Base-by-base conservation (phyloP, 2,329 filamentous ascomycete species). In the Davidsoniella neocaledoniae region DNA sequence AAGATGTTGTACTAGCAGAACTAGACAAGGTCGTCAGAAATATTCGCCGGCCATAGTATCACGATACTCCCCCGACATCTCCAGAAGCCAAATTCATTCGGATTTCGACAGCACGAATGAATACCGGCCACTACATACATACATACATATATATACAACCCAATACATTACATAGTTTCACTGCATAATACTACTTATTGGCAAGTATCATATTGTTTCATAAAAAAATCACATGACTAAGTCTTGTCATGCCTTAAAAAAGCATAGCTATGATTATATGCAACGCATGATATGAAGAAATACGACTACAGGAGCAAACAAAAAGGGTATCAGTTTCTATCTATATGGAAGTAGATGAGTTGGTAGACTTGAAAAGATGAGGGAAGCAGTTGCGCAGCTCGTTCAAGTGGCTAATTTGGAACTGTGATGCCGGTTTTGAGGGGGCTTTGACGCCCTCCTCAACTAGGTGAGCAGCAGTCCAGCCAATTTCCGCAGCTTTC, bases 391-490 rank as follows among this genome's bases (percentile, higher is more conserved):
- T 67, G 43, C 83, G 76, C 52, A 98, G 67, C 59, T 96, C 83
- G 55, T 83, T 72, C 25, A 98, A 66, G 59, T 78, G 74, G 42
- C 74, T 71, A 56, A 98, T 83, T 60, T 88, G 81, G 62, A 83
- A 77, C 58, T 84, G 76, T 37, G 81, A 81, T 4, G 82, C 81
- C 53, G 74, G 77, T 4, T 69, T 72, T 19, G 65, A 63, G 2
- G 87, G 88, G 8, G 72, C 62, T 14, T 74, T 67, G 33, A 86
- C 70, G 5, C 74, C 76, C 36, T 84, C 78, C 61, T 96, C 91
- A 5, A 96, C 78, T 19, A 95, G 72, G 64, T 96, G 91, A 5
- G 76, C 83, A 0, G 82, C 78, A 10, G 77, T 85, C 91, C 91
- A 98, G 17, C 91, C 91, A 54, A 88, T 73, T 33, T 77, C 76